Evolutionary conservation across 495 filamentous ascomycete genomes (phyloP).

Genomic region (Penicillium lividum): DNA sequence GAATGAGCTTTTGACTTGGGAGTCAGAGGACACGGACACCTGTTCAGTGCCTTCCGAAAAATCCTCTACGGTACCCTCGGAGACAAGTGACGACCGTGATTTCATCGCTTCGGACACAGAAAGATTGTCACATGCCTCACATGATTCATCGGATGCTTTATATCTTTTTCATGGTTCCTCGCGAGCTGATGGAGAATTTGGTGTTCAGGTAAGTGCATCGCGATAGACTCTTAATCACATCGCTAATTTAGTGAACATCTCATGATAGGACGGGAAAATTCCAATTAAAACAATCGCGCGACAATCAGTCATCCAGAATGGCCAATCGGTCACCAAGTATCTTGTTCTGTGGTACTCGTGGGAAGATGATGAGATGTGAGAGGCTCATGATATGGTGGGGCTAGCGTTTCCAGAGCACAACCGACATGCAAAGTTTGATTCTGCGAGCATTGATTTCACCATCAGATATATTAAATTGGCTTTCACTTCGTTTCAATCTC

Average conservation of each 20-base stretch:
- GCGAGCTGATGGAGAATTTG: neutral
- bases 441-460: neutral
- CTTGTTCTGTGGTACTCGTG: neutral
- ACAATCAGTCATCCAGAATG: neutral
- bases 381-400: neutral
- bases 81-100: constrained; percentile 1
- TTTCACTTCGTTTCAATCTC: no score
- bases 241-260: neutral
- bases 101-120: neutral
- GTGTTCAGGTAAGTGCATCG: neutral
- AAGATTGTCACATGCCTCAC: neutral
- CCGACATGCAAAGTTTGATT: neutral
- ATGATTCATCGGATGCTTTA: neutral
- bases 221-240: neutral
- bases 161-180: neutral
- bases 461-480: no score
- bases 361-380: neutral
- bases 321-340: neutral
- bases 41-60: neutral
- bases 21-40: neutral
- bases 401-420: neutral
- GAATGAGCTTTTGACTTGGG: neutral
- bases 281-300: neutral
- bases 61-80: constrained; percentile 1
- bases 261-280: neutral